Conservation (phyloP, 306 rosid genomes). For the Cucurbita argyrosperma region DNA sequence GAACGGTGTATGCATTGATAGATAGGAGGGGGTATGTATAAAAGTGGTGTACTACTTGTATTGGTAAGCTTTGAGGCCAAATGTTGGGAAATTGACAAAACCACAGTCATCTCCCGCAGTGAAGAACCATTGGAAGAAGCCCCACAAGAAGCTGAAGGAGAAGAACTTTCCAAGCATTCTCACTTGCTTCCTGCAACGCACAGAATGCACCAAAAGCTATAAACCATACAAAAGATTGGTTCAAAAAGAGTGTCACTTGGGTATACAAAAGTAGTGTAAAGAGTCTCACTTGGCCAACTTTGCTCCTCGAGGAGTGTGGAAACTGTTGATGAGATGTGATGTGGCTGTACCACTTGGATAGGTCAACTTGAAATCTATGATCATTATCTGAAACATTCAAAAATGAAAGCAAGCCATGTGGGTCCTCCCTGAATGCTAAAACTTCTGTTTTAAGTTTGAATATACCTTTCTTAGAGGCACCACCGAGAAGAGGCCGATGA, state of each 20-base stretch:
- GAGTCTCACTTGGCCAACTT: slow-evolving; percentile 71
- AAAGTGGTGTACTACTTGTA: slow-evolving; percentile 35
- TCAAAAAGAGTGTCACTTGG: background rate
- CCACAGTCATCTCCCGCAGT: slow-evolving; percentile 64
- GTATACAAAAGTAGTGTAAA: background rate
- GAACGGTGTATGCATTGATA: background rate
- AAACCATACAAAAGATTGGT: background rate
- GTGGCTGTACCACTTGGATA: slow-evolving; percentile 98
- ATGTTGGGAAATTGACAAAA: slow-evolving; percentile 60
- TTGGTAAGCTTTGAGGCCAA: slow-evolving; percentile 62
- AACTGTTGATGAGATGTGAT: slow-evolving; percentile 86
- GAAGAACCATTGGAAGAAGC: slow-evolving; percentile 68
- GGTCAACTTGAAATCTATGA: slow-evolving; percentile 79
- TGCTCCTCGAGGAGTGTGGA: slow-evolving; percentile 68
- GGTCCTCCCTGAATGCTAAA: background rate
- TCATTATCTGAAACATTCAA: slow-evolving; percentile 53
- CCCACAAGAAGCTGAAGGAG: slow-evolving; percentile 49
- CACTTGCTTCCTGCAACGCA: slow-evolving; percentile 62
- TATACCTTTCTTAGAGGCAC: slow-evolving; percentile 8
- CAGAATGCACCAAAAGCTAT: background rate
- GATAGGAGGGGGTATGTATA: background rate
- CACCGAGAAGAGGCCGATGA: slow-evolving; percentile 3
- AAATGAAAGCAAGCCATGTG: background rate
- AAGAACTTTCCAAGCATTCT: slow-evolving; percentile 45
- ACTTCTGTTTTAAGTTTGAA: background rate